Percentiles rank a stretch among this genome's conserved stretches.
Conservation (phyloP, 2,329 filamentous ascomycete species). For the Paraphaeosphaeria sporulosa region DNA sequence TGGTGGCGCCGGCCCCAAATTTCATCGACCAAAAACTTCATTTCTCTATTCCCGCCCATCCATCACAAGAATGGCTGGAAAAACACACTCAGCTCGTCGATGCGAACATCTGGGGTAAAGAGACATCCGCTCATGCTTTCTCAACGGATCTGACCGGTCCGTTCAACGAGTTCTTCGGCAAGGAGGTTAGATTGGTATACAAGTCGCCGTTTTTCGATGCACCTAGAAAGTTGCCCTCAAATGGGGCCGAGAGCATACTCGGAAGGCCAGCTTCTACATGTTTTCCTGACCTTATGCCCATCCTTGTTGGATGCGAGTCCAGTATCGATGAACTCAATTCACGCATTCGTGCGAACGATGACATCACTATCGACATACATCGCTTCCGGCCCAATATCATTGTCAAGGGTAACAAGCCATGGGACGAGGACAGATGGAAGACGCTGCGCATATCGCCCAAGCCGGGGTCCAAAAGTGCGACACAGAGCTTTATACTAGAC, state of each 20-base stretch:
- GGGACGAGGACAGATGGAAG: constrained; percentile 72
- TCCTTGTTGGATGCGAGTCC: constrained; percentile 63
- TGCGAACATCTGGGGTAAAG: constrained; percentile 66
- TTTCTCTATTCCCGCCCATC: constrained; percentile 64
- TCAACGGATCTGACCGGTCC: constrained; percentile 57
- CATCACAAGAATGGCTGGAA: constrained; percentile 58
- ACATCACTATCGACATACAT: constrained; percentile 62
- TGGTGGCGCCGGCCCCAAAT: constrained; percentile 56
- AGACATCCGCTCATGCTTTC: constrained; percentile 67
- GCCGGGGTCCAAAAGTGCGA: constrained; percentile 14
- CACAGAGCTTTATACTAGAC: constrained; percentile 57
- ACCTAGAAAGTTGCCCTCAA: constrained; percentile 62
- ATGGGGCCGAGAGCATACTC: constrained; percentile 61
- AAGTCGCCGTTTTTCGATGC: constrained; percentile 61
- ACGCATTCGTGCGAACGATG: constrained; percentile 55
- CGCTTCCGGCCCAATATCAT: constrained; percentile 71
- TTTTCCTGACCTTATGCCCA: constrained; percentile 67
- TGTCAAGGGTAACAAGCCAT: constrained; percentile 62
- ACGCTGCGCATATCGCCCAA: constrained; percentile 55
- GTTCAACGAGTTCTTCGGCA: constrained; percentile 65
- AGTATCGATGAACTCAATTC: constrained; percentile 66
- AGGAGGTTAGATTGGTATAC: constrained; percentile 65
- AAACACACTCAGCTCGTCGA: constrained; percentile 58
- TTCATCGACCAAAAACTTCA: constrained; percentile 39
- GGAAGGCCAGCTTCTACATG: constrained; percentile 63